These are phyloP conservation scores for Metarhizium rileyi DNA, from an alignment of 2,329 filamentous ascomycete species.

Conservation along the genomic window DNA sequence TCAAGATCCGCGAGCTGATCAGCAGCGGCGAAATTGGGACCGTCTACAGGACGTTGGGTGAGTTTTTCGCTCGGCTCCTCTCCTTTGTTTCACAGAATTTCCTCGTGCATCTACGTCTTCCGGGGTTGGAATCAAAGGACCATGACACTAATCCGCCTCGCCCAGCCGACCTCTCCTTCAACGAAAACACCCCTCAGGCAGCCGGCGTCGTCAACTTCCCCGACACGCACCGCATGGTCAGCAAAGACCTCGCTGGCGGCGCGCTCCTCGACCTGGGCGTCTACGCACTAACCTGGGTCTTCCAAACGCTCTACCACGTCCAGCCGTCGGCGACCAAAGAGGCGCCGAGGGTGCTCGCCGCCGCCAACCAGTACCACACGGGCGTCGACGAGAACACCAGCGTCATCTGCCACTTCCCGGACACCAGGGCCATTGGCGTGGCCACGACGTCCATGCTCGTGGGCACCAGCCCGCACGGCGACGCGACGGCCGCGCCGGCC, in stretches of 20 bases:
- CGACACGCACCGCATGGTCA: slow-evolving; percentile 67
- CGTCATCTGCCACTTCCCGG: slow-evolving; percentile 67
- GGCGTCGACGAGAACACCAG: slow-evolving; percentile 72
- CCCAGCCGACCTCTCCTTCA: slow-evolving; percentile 51
- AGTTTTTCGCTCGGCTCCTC: too few relatives aligned
- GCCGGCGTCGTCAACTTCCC: slow-evolving; percentile 42
- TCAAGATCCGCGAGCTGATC: slow-evolving; percentile 61
- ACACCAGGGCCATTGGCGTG: slow-evolving; percentile 59
- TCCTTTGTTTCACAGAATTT: too few relatives aligned
- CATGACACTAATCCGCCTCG: background rate
- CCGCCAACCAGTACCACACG: slow-evolving; percentile 63
- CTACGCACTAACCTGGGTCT: slow-evolving; percentile 84
- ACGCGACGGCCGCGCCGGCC: slow-evolving; percentile 50
- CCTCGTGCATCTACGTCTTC: too few relatives aligned
- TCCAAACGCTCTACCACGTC: slow-evolving; percentile 78
- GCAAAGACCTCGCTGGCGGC: slow-evolving; percentile 72
- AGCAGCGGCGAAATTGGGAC: slow-evolving; percentile 44
- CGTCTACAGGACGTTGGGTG: slow-evolving; percentile 49
- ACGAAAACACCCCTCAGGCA: slow-evolving; percentile 42
- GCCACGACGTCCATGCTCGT: slow-evolving; percentile 58
- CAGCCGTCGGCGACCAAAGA: slow-evolving; percentile 59
- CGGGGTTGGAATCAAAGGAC: too few relatives aligned
- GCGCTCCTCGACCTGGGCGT: slow-evolving; percentile 78
- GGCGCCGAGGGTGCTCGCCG: slow-evolving; percentile 55
- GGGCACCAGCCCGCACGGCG: slow-evolving; percentile 49